phyloP scores from a whole-genome alignment of 202 grass and related monocot genomes.

The Alloteropsis angusta region DNA sequence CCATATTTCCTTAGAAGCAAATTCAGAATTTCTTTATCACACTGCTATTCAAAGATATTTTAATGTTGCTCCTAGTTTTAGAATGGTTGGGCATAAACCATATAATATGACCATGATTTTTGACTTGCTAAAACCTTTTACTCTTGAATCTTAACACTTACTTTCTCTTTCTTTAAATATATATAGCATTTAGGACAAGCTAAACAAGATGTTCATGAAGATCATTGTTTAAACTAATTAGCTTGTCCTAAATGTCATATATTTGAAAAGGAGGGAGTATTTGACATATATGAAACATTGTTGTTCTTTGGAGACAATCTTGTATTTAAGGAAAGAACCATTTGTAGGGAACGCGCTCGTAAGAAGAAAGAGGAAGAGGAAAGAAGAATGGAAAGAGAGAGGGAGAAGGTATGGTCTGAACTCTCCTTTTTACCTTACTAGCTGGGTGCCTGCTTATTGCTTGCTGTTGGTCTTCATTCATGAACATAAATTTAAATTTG shows the following conservation, averaged over 20 bases:
- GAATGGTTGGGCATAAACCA: background rate
- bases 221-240: no score
- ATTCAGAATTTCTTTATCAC: background rate
- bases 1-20: background rate
- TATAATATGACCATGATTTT: background rate
- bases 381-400: slow-evolving; percentile 80
- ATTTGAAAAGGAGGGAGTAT: background rate
- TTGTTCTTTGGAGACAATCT: slow-evolving; percentile 1
- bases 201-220: no score
- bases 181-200: background rate
- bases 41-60: background rate
- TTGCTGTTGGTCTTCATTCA: background rate
- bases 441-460: background rate
- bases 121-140: background rate
- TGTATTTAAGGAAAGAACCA: background rate
- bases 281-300: background rate
- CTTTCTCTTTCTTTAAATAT: background rate
- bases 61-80: background rate
- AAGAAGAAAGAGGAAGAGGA: slow-evolving; percentile 98
- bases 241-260: background rate
- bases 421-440: background rate
- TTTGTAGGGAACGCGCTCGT: slow-evolving; percentile 70
- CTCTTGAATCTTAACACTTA: background rate
- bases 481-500: background rate
- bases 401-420: slow-evolving; percentile 60